A percentile compares a stretch with the other conserved stretches of the same genome.
phyloP scores from a whole-genome alignment of 768 basidiomycete species.

The Lentinus tigrinus region DNA sequence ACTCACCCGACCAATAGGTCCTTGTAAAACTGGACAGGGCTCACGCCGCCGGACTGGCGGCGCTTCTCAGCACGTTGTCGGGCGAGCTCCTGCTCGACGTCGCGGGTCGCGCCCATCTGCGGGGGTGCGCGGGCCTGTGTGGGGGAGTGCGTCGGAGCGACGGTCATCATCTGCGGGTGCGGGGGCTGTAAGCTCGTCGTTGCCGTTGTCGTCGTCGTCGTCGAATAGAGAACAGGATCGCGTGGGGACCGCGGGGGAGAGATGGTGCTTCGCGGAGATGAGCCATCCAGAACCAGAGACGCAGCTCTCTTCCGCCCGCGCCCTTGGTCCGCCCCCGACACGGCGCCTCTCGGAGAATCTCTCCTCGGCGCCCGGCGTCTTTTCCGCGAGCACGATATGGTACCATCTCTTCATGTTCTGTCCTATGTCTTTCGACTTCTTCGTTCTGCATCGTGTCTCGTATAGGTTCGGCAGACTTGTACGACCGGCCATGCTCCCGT shows the following conservation, averaged over 20 bases:
- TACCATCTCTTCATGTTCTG: too few species aligned
- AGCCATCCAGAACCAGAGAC: too few species aligned
- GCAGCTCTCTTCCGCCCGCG: too few species aligned
- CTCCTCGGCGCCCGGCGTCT: too few species aligned
- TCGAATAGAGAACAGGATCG: background rate
- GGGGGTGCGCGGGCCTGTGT: too few species aligned
- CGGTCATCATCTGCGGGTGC: conserved; percentile 3
- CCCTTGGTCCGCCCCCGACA: too few species aligned
- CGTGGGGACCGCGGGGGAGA: background rate
- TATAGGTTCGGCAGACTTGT: too few species aligned
- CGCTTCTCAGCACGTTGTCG: conserved; percentile 33
- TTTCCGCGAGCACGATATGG: too few species aligned
- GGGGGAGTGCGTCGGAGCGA: background rate
- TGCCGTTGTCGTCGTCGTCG: background rate
- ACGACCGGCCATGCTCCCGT: too few species aligned
- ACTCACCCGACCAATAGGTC: conserved; percentile 57
- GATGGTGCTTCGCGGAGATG: background rate
- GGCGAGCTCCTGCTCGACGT: conserved; percentile 46
- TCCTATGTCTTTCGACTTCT: too few species aligned
- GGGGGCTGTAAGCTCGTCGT: background rate
- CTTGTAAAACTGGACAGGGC: conserved; percentile 48
- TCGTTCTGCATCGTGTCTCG: too few species aligned
- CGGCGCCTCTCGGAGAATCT: too few species aligned
- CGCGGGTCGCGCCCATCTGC: conserved; percentile 29
- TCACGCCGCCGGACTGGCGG: conserved; percentile 9